Evolutionary conservation across 2,329 filamentous ascomycete genomes (phyloP), one percentile per base, ranked within the genome.

Genomic region (Colletotrichum nymphaeae): DNA sequence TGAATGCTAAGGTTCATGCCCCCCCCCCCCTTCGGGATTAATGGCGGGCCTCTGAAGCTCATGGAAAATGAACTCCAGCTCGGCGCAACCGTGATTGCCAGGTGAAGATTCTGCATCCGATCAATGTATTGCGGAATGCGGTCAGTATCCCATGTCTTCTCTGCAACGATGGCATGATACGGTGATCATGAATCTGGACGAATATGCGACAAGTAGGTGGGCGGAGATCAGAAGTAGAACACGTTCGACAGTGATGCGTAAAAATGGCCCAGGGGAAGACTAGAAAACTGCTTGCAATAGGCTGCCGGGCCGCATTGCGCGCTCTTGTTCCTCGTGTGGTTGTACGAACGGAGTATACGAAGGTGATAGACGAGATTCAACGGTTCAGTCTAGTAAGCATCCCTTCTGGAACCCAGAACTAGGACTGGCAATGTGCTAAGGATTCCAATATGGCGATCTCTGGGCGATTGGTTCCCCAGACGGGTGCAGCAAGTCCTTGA

Each of bases 1-100:
- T 58, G 67, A 57, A 46, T 57, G 56, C 37, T 65, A 66, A 66
- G 55, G 46, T 71, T 32, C 30, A 32, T 32, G 9, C 30, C 30
- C 30, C 30, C 60, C 60, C 19, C 56, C 63, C 22, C 66, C 42
- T 22, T 28, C 28, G 11, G 32, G 7, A 58, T 49, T n/a, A 19
- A 35, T 22, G 35, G 12, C 14, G 24, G 57, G 42, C 26, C 55
- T 35, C 56, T 49, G 49, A 6, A 42, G 28, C 9, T 14, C 49
- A 19, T 32, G 28, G 30, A 9, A 63, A n/a, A 68, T 26, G 32
- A 65, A 42, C n/a, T 16, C 30, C 30, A 30, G 35, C 37, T 35
- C 66, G 35, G 32, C 32, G 35, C 26, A 6, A 4, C 66, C 55
- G 35, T 26, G 7, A 42, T 53, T 49, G 57, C 14, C 28, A 22